A percentile compares a stretch with the other conserved stretches of the same genome.
These are phyloP conservation scores for Botrytis paeoniae DNA, from an alignment of 2,329 filamentous ascomycete species.

Conservation along the genomic window DNA sequence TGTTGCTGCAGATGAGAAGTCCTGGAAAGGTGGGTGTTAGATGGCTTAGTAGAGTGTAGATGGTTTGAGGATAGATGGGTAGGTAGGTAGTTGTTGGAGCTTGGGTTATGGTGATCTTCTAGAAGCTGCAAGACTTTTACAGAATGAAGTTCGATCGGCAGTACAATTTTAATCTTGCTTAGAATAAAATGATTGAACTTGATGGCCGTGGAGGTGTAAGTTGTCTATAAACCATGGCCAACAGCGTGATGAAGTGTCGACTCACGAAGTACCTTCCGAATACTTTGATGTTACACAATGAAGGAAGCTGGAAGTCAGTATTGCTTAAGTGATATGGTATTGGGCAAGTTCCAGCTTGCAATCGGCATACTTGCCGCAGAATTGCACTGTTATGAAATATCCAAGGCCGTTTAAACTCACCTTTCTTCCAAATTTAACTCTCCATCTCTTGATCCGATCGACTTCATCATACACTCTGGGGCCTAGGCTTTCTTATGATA, in stretches of 20 bases:
- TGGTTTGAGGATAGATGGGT: neutral
- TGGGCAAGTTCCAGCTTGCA: too few species aligned
- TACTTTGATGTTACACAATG: too few species aligned
- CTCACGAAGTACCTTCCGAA: too few species aligned
- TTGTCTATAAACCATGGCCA: too few species aligned
- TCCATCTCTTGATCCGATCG: neutral
- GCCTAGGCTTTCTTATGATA: accelerated
- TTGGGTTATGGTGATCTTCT: neutral
- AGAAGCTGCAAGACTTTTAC: neutral
- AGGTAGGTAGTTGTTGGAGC: neutral
- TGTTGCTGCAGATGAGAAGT: constrained; percentile 24
- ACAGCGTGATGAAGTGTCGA: too few species aligned
- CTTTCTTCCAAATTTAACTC: neutral
- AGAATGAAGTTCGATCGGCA: neutral
- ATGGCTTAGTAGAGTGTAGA: constrained; percentile 18
- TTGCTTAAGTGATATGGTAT: neutral
- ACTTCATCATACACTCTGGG: neutral
- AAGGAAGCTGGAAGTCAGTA: neutral
- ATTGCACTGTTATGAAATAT: neutral
- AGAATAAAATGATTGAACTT: too few species aligned
- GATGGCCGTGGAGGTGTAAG: too few species aligned
- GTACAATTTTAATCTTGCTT: too few species aligned
- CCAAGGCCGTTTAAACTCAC: neutral
- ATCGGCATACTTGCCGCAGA: too few species aligned
- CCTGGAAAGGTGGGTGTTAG: constrained; percentile 24